These are phyloP conservation scores for Petunia hybrid DNA, from an alignment of 305 asterid species.

Conservation along the genomic window DNA sequence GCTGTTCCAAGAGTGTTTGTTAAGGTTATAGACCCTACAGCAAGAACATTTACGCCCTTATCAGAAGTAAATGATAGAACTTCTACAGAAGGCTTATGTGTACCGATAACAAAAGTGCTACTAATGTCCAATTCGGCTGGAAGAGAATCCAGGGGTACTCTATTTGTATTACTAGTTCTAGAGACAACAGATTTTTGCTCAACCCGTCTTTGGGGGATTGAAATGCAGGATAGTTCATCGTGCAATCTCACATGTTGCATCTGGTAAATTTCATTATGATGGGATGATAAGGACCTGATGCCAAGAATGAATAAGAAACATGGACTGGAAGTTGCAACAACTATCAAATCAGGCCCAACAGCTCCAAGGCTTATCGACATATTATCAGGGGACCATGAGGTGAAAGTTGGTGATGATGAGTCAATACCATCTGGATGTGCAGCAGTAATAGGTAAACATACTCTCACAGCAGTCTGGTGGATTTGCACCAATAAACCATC, in stretches of 20 bases:
- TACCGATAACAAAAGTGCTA: slow-evolving; percentile 75
- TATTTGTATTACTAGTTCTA: slow-evolving; percentile 47
- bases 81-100: slow-evolving; percentile 97
- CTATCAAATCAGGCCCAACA: slow-evolving; percentile 81
- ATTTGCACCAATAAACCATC: slow-evolving; percentile 87
- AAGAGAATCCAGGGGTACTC: slow-evolving; percentile 41
- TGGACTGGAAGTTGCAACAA: slow-evolving; percentile 88
- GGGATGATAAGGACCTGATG: slow-evolving; percentile 52
- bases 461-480: slow-evolving; percentile 80
- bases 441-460: slow-evolving; percentile 66
- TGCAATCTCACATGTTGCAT: slow-evolving; percentile 78
- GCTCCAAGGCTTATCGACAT: slow-evolving; percentile 90
- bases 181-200: slow-evolving; percentile 40
- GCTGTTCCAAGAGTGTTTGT: slow-evolving; percentile 78
- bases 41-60: slow-evolving; percentile 73
- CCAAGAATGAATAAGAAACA: slow-evolving; percentile 82
- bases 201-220: slow-evolving; percentile 66
- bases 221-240: slow-evolving; percentile 91
- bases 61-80: slow-evolving; percentile 72
- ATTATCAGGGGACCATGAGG: slow-evolving; percentile 78
- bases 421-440: slow-evolving; percentile 70
- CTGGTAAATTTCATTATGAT: slow-evolving; percentile 67
- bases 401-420: slow-evolving; percentile 61
- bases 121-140: slow-evolving; percentile 51
- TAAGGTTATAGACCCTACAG: slow-evolving; percentile 74